phyloP scores from a whole-genome alignment of 2,329 filamentous ascomycete species.

The Xylariaceae sp. region DNA sequence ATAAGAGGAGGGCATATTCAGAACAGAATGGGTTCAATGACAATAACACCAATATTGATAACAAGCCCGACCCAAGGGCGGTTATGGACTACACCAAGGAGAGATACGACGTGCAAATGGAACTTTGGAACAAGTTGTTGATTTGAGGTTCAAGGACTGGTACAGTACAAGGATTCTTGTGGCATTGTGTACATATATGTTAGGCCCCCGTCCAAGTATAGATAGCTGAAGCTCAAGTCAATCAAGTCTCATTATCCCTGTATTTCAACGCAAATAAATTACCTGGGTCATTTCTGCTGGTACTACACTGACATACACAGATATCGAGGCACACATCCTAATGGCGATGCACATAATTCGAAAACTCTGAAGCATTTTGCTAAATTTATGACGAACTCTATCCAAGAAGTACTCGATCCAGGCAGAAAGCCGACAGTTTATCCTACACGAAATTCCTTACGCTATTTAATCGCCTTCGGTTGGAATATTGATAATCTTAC shows the following conservation, averaged over 20 bases:
- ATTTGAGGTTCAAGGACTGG: no score
- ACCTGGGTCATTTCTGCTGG: no score
- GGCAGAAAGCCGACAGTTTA: conserved; percentile 6
- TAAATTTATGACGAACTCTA: conserved; percentile 8
- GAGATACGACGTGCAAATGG: no score
- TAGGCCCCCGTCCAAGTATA: no score
- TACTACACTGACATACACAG: background rate
- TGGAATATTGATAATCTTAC: conserved; percentile 4
- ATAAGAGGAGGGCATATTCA: conserved; percentile 4
- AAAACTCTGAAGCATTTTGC: conserved; percentile 11
- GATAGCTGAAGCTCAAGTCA: no score
- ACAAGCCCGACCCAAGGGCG: background rate
- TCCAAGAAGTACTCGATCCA: conserved; percentile 1
- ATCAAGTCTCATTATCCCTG: no score
- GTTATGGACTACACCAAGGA: no score
- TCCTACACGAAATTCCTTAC: conserved; percentile 7
- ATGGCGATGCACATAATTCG: background rate
- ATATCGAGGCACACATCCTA: conserved; percentile 1
- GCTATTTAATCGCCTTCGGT: conserved; percentile 5
- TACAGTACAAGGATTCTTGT: no score
- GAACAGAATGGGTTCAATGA: conserved; percentile 4
- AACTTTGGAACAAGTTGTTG: no score
- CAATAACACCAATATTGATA: conserved; percentile 3
- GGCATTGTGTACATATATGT: no score
- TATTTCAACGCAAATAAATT: no score